Evolutionary conservation across 208 protist genomes (phyloP).

Genomic region (Leishmania turanica): DNA sequence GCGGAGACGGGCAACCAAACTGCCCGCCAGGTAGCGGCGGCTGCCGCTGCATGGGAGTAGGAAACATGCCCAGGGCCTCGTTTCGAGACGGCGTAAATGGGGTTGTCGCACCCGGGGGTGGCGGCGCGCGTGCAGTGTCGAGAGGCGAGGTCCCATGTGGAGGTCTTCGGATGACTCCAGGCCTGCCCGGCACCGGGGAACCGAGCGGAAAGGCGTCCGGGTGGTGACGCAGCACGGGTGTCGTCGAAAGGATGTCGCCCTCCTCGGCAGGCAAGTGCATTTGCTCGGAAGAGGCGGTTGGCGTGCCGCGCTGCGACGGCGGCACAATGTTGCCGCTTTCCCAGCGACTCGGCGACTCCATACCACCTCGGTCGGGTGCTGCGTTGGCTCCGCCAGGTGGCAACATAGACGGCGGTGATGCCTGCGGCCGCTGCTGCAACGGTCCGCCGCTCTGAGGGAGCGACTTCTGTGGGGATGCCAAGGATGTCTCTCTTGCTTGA

Average conservation of each 20-base stretch:
- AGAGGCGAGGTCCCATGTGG: not conserved
- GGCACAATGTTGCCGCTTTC: not conserved
- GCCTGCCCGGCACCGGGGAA: not conserved
- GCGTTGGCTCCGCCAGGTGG: not conserved
- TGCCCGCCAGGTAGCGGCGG: not conserved
- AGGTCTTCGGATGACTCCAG: not conserved
- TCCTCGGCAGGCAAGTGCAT: not conserved
- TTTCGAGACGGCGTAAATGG: slow-evolving; percentile 3
- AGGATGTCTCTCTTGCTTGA: not conserved
- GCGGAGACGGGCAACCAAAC: not conserved
- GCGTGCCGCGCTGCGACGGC: not conserved
- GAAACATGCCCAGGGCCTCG: not conserved
- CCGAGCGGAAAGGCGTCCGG: not conserved
- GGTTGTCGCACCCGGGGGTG: not conserved
- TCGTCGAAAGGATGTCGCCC: not conserved
- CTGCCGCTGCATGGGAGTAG: not conserved
- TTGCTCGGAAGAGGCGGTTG: not conserved
- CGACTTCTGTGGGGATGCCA: not conserved
- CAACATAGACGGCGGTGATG: not conserved
- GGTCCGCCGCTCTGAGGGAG: not conserved
- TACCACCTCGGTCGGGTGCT: not conserved
- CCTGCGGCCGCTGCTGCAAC: not conserved
- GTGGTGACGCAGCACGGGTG: not conserved
- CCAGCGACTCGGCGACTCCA: not conserved
- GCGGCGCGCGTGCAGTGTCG: not conserved